phyloP scores from a whole-genome alignment of 2,329 filamentous ascomycete genomes.

The Taxawa tesnikishii region DNA sequence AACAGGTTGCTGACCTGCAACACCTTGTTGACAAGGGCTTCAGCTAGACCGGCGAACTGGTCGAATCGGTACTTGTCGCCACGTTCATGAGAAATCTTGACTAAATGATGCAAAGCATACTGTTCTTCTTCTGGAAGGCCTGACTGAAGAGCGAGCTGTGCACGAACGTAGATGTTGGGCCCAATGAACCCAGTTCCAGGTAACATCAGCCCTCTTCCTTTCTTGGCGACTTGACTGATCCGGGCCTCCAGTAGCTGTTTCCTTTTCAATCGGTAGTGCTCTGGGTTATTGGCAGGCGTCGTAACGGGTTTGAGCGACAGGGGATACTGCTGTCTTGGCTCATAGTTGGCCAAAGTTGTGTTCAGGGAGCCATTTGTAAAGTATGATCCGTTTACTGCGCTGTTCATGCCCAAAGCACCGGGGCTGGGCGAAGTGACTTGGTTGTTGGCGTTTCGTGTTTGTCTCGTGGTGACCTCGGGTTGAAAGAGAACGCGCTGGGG shows the following conservation, averaged over 20 bases:
- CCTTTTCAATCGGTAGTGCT: slow-evolving; percentile 49
- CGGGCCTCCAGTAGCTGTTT: slow-evolving; percentile 31
- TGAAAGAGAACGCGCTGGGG: slow-evolving; percentile 77
- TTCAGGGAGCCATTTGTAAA: slow-evolving; percentile 18
- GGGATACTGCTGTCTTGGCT: slow-evolving; percentile 50
- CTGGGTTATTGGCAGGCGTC: slow-evolving; percentile 62
- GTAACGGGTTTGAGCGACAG: slow-evolving; percentile 60
- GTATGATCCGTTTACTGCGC: slow-evolving; percentile 20
- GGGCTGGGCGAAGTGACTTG: slow-evolving; percentile 29
- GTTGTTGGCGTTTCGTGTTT: slow-evolving; percentile 42
- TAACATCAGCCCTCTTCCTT: slow-evolving; percentile 42
- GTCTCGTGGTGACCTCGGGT: slow-evolving; percentile 56
- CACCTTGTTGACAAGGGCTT: slow-evolving; percentile 76
- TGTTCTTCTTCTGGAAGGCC: slow-evolving; percentile 69
- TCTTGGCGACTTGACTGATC: slow-evolving; percentile 31
- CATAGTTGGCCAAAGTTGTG: slow-evolving; percentile 53
- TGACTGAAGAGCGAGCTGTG: slow-evolving; percentile 71
- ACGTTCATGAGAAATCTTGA: slow-evolving; percentile 89
- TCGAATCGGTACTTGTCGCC: slow-evolving; percentile 95
- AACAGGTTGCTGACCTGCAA: slow-evolving; percentile 68
- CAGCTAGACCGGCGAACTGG: slow-evolving; percentile 76
- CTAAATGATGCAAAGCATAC: slow-evolving; percentile 86
- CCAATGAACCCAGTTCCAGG: slow-evolving; percentile 54
- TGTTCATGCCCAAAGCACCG: slow-evolving; percentile 36
- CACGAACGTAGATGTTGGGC: slow-evolving; percentile 84